Base-by-base conservation (phyloP, 805 yeast genomes). In the Barnettozyma populi region DNA sequence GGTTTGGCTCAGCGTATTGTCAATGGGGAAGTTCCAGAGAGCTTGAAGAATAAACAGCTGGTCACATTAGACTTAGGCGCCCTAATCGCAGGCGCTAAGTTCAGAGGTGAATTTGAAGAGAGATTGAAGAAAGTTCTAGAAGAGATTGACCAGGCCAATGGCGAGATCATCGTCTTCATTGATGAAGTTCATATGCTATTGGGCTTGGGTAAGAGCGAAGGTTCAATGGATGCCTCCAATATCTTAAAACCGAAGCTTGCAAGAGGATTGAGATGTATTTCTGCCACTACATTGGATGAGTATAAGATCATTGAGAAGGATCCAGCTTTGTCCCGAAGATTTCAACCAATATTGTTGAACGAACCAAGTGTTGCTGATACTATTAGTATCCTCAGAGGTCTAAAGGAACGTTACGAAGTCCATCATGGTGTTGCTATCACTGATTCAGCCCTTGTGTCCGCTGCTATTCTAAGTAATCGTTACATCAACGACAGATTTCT, bases 401-500 rank as follows among this genome's bases (percentile, higher is more conserved):
- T 92, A 59, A 90, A 92, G 64, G 98, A 92, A 61, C 78, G 86
- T 52, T 92, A 92, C 64, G 99, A 92, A 62, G 97, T 92, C 2
- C 99, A 92, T 60, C 99, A 92, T 61, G 99, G 99, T 69, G 99
- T 92, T 7, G 79, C 96, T 53, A 88, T 92, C 50, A 78, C 92
- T 4, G 99, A 92, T 62, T 78, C 90, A 43, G 97, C 99, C 0
- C 72, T 92, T 47, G 97, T 92, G 2, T 86, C 96, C 0, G 97
- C 98, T 11, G 96, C 97, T 0, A 82, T 87, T 7, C 79, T 90
- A 61, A 82, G 95, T 42, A 87, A 89, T 61, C 76, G 99, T 53
- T 92, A 92, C 64, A 87, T 92, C 47, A 86, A 95, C 3, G 97
- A 92, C 64, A 70, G 98, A 47, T 90, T 82, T 59, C 70, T 92